Evolutionary conservation across 306 rosid genomes (phyloP), one percentile per base, ranked within the genome.

Genomic region (Amphicarpaea edgeworthii): DNA sequence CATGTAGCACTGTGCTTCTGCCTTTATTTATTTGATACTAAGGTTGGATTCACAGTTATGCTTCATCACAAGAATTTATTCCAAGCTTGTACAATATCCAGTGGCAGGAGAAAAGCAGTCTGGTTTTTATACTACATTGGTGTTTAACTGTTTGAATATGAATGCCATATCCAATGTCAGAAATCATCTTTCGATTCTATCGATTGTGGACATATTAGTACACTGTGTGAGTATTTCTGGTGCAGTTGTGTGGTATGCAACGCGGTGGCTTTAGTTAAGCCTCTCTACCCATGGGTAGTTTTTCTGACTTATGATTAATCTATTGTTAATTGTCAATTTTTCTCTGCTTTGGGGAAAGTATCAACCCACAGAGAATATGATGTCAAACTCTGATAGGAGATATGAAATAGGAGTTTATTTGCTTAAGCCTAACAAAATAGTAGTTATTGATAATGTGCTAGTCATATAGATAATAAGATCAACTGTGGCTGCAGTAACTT

Each of bases 11-110:
- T 23, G 2, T 41, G 30, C 23, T 79, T 55, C 16, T 67, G 47
- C 58, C 55, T 23, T 51, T 8, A 10, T 45, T 45, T 68, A 50
- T 68, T 78, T 73, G 28, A 50, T 47, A 55, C 50, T 71, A n/a
- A 73, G 42, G 74, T 62, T 70, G 73, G 84, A 49, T 47, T 64
- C 38, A 43, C 16, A n/a, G 54, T 64, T 38, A 23, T 79, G 77
- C 20, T 64, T 66, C 50, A 41, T 55, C 51, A 47, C 50, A 58
- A 66, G 20, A 77, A 21, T 21, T 66, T 57, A 38, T 65, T 66
- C 43, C 30, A 51, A 41, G 55, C 57, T 67, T 73, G 41, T 66
- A 67, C 20, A 5, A 32, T 49, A 20, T 77, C 24, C 34, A 37
- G 66, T 72, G 17, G 54, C 14, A 47, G 53, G 58, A 61, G 70